Percentiles rank a stretch among this genome's conserved stretches.
Conservation (phyloP, 805 yeast species). For the Brettanomyces naardenensis region DNA sequence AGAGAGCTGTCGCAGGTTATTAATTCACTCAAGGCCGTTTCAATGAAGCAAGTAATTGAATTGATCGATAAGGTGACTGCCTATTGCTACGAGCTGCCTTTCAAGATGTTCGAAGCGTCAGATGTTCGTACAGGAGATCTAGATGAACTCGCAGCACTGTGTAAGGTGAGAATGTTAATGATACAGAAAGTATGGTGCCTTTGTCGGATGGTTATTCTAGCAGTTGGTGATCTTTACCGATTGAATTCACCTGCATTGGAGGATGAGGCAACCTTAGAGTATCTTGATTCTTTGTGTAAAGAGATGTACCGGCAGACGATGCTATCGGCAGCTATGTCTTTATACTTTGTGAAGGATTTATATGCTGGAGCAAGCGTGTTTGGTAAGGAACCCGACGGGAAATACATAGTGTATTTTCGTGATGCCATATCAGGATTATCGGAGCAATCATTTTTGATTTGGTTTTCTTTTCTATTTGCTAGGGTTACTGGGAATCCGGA, state of each 20-base stretch:
- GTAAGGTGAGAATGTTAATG: neutral
- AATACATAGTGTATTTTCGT: slow-evolving; percentile 2
- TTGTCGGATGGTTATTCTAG: neutral
- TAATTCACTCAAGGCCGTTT: neutral
- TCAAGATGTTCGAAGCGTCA: neutral
- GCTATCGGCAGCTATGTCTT: slow-evolving; percentile 3
- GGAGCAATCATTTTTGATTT: neutral
- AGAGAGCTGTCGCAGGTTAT: neutral
- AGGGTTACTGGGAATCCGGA: neutral
- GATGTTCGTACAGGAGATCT: slow-evolving; percentile 1
- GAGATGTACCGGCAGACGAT: neutral
- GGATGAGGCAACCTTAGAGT: neutral
- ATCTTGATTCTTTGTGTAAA: neutral
- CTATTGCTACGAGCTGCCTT: neutral
- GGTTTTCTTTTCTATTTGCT: neutral
- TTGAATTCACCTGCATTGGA: neutral
- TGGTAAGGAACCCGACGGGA: neutral
- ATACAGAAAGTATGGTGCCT: neutral
- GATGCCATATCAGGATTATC: neutral
- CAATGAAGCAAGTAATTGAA: neutral
- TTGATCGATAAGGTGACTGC: neutral
- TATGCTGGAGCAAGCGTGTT: neutral
- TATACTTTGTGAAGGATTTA: slow-evolving; percentile 7
- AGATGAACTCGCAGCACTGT: neutral
- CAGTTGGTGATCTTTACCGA: neutral